Evolutionary conservation across 2,329 filamentous ascomycete genomes (phyloP).

Genomic region (Epichloe brachyelytri): DNA sequence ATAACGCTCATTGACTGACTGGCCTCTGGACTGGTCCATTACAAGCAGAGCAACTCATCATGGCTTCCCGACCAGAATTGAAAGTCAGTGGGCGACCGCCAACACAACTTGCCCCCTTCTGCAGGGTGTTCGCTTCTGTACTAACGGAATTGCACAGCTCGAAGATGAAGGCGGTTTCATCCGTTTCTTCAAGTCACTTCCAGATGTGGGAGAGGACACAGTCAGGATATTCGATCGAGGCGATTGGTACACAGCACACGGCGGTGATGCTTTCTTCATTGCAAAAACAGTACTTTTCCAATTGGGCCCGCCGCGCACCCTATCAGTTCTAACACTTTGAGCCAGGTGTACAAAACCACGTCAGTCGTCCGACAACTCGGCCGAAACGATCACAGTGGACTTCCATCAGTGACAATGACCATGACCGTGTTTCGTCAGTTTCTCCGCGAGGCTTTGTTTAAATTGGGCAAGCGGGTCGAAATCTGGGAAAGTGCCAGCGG

Average conservation of each 20-base stretch:
- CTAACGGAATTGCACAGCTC: conserved; percentile 39
- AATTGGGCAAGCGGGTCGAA: conserved; percentile 79
- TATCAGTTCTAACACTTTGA: background rate
- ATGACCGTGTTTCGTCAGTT: conserved; percentile 93
- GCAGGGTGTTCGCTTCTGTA: background rate
- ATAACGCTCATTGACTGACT: background rate
- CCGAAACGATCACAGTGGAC: conserved; percentile 65
- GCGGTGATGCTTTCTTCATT: conserved; percentile 72
- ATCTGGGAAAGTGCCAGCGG: conserved; percentile 68
- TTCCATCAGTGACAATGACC: conserved; percentile 91
- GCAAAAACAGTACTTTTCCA: conserved; percentile 52
- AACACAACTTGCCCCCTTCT: background rate
- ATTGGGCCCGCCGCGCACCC: background rate
- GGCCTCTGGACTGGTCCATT: background rate
- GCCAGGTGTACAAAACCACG: conserved; percentile 87
- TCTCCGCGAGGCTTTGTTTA: conserved; percentile 84
- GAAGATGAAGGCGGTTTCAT: conserved; percentile 97
- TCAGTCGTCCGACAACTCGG: conserved; percentile 88
- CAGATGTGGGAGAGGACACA: conserved; percentile 56
- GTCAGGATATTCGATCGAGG: conserved; percentile 87
- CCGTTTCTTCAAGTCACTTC: conserved; percentile 83
- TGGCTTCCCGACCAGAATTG: conserved; percentile 60
- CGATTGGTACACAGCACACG: conserved; percentile 93
- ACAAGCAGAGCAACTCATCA: conserved; percentile 22
- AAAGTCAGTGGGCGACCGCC: conserved; percentile 36